A percentile compares a stretch with the other conserved stretches of the same genome.
Evolutionary conservation across 768 basidiomycete species (phyloP).

Genomic region (Sarcodon sp.): DNA sequence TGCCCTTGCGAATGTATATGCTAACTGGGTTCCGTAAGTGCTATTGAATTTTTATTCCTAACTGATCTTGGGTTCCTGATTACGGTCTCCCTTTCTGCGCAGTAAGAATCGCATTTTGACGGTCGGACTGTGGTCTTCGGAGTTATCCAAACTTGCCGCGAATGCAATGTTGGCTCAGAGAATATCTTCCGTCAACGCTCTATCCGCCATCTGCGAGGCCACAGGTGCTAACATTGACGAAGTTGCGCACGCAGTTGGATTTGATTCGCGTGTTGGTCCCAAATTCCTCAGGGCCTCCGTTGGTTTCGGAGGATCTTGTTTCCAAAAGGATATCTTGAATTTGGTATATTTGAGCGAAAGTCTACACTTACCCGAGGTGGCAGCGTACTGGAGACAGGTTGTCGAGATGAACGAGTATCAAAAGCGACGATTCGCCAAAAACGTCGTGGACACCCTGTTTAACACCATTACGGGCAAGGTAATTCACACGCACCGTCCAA

Average conservation of each 20-base stretch:
- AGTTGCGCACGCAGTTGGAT: constrained; percentile 88
- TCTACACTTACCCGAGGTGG: constrained; percentile 90
- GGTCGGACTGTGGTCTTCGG: constrained; percentile 97
- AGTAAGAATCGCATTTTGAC: constrained; percentile 74
- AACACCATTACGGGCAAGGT: constrained; percentile 96
- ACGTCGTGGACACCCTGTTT: constrained; percentile 95
- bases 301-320: constrained; percentile 96
- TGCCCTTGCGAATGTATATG: constrained; percentile 71
- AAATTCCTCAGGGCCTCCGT: constrained; percentile 94
- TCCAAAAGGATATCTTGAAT: constrained; percentile 99
- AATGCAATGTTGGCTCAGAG: constrained; percentile 99
- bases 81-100: constrained; percentile 1
- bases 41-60: constrained; percentile 1
- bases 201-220: constrained; percentile 97
- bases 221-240: constrained; percentile 99
- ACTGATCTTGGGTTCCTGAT: background rate
- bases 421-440: constrained; percentile 90
- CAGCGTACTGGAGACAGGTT: constrained; percentile 94
- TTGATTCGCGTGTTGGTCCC: constrained; percentile 84
- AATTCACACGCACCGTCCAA: constrained; percentile 9
- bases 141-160: constrained; percentile 95
- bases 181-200: constrained; percentile 95
- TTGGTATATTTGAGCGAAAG: constrained; percentile 95
- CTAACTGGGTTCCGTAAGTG: constrained; percentile 92
- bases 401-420: constrained; percentile 99